Evolutionary conservation across 139 green algal species (phyloP).

Genomic region (Haematococcus lacustris): DNA sequence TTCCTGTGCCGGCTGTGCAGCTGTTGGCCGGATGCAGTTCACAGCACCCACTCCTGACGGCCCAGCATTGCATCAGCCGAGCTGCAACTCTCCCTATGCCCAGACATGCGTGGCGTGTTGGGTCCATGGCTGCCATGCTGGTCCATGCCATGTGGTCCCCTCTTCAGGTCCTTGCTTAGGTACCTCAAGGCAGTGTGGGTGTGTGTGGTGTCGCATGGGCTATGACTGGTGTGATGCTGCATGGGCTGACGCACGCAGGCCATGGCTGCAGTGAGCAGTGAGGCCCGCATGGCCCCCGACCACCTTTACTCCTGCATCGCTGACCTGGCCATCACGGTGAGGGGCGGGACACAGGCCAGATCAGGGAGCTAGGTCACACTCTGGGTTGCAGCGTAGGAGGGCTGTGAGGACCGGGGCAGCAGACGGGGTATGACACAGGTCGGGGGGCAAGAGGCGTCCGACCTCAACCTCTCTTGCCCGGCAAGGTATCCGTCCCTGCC

Average conservation of each 20-base stretch:
- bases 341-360: too few relatives aligned
- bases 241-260: neutral
- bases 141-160: too few relatives aligned
- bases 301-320: neutral
- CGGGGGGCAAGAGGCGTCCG: too few relatives aligned
- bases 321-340: neutral
- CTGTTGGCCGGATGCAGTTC: neutral
- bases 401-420: too few relatives aligned
- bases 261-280: neutral
- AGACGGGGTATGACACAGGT: too few relatives aligned
- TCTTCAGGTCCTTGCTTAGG: too few relatives aligned
- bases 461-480: neutral
- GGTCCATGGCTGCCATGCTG: too few relatives aligned
- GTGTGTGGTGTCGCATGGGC: neutral
- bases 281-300: neutral
- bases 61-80: neutral
- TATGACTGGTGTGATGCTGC: too few relatives aligned
- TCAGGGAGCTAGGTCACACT: too few relatives aligned
- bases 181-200: neutral
- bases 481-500: neutral
- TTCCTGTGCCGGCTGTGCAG: neutral
- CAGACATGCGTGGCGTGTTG: too few relatives aligned
- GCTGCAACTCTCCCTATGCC: neutral
- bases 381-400: too few relatives aligned
- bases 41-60: neutral